These are phyloP conservation scores for Bretziella fagacearum DNA, from an alignment of 2,329 filamentous ascomycete species.

Conservation along the genomic window DNA sequence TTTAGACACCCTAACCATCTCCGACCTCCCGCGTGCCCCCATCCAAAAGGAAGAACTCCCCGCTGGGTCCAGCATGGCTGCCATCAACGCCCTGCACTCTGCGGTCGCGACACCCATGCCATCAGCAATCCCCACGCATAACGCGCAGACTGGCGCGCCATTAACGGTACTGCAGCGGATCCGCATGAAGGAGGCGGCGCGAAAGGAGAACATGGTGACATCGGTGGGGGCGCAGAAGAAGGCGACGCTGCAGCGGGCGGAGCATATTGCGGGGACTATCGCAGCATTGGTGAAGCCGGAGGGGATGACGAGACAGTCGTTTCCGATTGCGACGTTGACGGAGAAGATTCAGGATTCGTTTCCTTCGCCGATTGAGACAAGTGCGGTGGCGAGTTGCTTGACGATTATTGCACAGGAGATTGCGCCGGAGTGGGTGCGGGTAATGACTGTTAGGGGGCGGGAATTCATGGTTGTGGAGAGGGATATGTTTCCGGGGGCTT, in stretches of 20 bases:
- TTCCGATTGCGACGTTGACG: slow-evolving; percentile 45
- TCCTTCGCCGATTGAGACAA: slow-evolving; percentile 34
- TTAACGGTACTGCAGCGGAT: slow-evolving; percentile 62
- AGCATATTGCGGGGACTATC: slow-evolving; percentile 51
- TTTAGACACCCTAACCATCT: slow-evolving; percentile 35
- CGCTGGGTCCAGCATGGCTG: slow-evolving; percentile 34
- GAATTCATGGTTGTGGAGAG: slow-evolving; percentile 42
- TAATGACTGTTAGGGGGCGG: slow-evolving; percentile 34
- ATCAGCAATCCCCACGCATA: slow-evolving; percentile 19
- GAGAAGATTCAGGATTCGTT: slow-evolving; percentile 53
- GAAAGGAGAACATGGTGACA: slow-evolving; percentile 39
- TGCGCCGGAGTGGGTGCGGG: slow-evolving; percentile 37
- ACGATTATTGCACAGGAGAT: slow-evolving; percentile 36
- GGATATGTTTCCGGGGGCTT: slow-evolving; percentile 25
- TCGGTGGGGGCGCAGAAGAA: slow-evolving; percentile 40
- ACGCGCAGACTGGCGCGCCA: slow-evolving; percentile 31
- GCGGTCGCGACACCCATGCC: slow-evolving; percentile 19
- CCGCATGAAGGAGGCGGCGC: slow-evolving; percentile 49
- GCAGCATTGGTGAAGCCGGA: slow-evolving; percentile 38
- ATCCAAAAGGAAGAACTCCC: slow-evolving; percentile 20
- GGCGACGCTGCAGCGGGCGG: slow-evolving; percentile 47
- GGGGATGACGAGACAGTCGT: slow-evolving; percentile 42
- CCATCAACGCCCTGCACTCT: slow-evolving; percentile 8
- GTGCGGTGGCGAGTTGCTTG: slow-evolving; percentile 35
- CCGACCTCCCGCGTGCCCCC: slow-evolving; percentile 24